Evolutionary conservation across 2,329 filamentous ascomycete species (phyloP).

Genomic region (Trichoderma aggressivum): DNA sequence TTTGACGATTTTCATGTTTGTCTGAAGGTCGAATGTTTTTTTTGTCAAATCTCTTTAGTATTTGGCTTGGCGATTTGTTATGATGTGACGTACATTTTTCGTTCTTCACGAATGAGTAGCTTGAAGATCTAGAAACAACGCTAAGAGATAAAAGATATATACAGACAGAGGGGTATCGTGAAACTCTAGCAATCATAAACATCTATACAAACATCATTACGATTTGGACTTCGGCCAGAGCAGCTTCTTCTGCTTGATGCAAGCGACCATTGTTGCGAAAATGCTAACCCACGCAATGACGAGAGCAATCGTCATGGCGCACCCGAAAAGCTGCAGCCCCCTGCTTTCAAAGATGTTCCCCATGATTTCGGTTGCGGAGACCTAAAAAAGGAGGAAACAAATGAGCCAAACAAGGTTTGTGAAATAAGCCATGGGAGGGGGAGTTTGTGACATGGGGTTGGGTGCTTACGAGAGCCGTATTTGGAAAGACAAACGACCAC

Average conservation of each 20-base stretch:
- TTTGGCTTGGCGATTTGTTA: neutral
- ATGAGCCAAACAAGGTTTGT: neutral
- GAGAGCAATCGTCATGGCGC: constrained; percentile 62
- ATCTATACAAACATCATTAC: neutral
- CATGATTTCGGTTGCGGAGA: constrained; percentile 71
- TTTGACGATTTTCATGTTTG: neutral
- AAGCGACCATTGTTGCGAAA: constrained; percentile 65
- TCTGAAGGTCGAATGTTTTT: neutral
- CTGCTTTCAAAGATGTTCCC: constrained; percentile 57
- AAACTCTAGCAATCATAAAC: neutral
- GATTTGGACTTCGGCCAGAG: constrained; percentile 56
- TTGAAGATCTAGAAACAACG: too few relatives aligned
- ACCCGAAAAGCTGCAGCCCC: constrained; percentile 64
- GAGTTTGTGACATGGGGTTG: neutral
- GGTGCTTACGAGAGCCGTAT: constrained; percentile 59
- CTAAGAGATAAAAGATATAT: neutral
- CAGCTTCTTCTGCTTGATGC: constrained; percentile 64
- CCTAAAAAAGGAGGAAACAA: constrained; percentile 20
- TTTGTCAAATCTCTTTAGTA: neutral
- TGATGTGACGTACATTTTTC: neutral
- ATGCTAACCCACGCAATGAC: constrained; percentile 67
- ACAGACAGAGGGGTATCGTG: neutral
- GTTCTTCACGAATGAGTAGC: neutral
- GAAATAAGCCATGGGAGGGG: too few relatives aligned
- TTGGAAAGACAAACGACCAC: constrained; percentile 80